Evolutionary conservation across 176 grass and related monocot genomes (phyloP), one percentile per base, ranked within the genome.

Genomic region (maize (Zea mays)): DNA sequence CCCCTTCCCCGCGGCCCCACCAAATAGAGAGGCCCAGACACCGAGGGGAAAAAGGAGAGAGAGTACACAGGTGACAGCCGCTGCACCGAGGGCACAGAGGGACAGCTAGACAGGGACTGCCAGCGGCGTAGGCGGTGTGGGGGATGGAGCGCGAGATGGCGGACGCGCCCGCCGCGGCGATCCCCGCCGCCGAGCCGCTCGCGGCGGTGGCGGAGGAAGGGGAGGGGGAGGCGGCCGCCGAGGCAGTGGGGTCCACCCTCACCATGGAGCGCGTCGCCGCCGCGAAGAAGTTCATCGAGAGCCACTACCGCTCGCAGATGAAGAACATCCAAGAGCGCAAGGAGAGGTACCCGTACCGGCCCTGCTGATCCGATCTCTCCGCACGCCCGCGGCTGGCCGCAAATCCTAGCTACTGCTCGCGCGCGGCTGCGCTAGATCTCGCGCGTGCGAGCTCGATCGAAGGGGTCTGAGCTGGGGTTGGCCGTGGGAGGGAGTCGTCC

Each of bases 271-370:
- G 96, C 50, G 96, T 96, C 64, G 96, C 92, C 17, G 96, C 92
- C 17, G 96, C 96, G 56, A 99, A 99, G 92, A 89, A 99, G 84
- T 99, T 96, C 57, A 99, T 99, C 81, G 96, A 99, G 96, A 96
- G 87, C 73, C 96, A 99, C 93, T 99, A 99, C 88, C 91, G 88
- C 84, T 81, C 93, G 49, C 96, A 99, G 85, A 91, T 37, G 88
- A 99, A 93, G 92, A 99, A 86, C 79, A 84, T 99, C 74, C 81
- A 93, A 81, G 96, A 99, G 40, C 88, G 96, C 49, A 99, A 90
- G 77, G 87, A 99, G 82, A 94, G 96, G 96, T 99, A 61, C 10
- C 16, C 52, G 7, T 8, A 59, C 56, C 64, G 71, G 8, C 5
- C 42, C 67, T 3, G 20, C 67, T 27, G 44, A 70, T 48, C 67